These are phyloP conservation scores for Bromus sterilis DNA, from an alignment of 176 grass and related monocot genomes.

Conservation along the genomic window DNA sequence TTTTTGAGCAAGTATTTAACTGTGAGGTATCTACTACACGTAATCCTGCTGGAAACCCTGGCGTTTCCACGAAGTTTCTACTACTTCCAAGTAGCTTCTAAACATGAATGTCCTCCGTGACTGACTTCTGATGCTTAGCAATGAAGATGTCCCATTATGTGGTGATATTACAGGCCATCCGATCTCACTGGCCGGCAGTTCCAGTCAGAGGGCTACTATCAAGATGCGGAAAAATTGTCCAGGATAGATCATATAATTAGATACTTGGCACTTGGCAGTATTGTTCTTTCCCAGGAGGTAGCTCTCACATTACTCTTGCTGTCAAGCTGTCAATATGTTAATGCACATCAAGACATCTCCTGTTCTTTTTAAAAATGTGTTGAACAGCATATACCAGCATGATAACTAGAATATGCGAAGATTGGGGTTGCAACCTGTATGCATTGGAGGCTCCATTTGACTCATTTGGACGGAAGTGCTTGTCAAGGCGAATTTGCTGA, in stretches of 20 bases:
- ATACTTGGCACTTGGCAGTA: slow-evolving; percentile 8
- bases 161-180: background rate
- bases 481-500: background rate
- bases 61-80: background rate
- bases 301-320: background rate
- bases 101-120: background rate
- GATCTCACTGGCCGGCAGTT: background rate
- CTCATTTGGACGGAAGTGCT: background rate
- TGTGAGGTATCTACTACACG: background rate
- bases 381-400: slow-evolving; percentile 29
- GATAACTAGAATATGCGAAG: background rate
- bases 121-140: slow-evolving; percentile 1
- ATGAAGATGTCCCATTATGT: background rate
- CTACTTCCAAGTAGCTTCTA: background rate
- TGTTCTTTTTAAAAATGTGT: background rate
- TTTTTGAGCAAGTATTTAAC: background rate
- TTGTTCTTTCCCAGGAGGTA: background rate
- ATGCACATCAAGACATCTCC: background rate
- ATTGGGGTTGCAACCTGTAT: slow-evolving; percentile 12
- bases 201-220: slow-evolving; percentile 3
- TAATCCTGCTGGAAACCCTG: background rate
- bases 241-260: background rate
- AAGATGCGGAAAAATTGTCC: background rate
- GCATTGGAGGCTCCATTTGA: background rate
- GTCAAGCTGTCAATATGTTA: slow-evolving; percentile 17